These are phyloP conservation scores for Choiromyces venosus DNA, from an alignment of 495 filamentous ascomycete genomes.

Conservation along the genomic window DNA sequence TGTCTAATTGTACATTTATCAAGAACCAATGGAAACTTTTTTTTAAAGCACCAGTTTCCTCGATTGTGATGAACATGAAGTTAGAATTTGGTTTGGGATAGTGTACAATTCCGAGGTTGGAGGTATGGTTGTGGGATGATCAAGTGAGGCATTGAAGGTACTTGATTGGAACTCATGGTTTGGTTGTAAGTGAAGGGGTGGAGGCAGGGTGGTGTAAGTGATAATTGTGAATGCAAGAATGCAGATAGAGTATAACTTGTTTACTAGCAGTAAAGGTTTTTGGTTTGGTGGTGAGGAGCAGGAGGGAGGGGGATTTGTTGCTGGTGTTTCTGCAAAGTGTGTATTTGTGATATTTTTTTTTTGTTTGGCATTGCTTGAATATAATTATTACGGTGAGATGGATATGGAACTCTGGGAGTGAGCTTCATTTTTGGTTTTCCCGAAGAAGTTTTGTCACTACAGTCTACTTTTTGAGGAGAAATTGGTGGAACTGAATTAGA, in stretches of 20 bases:
- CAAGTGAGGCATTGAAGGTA: background rate
- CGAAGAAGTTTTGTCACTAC: too few species aligned
- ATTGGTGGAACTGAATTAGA: too few species aligned
- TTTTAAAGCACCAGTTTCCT: background rate
- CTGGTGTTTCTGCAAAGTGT: background rate
- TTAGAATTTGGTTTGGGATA: background rate
- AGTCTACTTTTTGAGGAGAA: too few species aligned
- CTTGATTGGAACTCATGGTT: background rate
- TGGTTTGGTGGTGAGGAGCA: background rate
- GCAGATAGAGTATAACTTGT: background rate
- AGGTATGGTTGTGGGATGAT: background rate
- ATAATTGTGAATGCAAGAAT: background rate
- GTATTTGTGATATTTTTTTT: background rate
- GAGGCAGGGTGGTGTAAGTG: background rate
- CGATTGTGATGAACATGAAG: background rate
- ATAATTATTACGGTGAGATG: background rate
- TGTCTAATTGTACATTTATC: background rate
- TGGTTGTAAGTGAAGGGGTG: rapidly evolving
- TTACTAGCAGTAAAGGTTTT: background rate
- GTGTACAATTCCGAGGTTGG: background rate
- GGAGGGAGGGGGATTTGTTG: background rate
- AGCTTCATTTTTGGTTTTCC: too few species aligned
- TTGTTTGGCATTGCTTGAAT: background rate
- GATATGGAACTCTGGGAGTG: background rate
- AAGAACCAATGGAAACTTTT: background rate